Evolutionary conservation across 202 grass and related monocot species (phyloP), one percentile per base, ranked within the genome.

Genomic region (Schoenoplectus triqueter): DNA sequence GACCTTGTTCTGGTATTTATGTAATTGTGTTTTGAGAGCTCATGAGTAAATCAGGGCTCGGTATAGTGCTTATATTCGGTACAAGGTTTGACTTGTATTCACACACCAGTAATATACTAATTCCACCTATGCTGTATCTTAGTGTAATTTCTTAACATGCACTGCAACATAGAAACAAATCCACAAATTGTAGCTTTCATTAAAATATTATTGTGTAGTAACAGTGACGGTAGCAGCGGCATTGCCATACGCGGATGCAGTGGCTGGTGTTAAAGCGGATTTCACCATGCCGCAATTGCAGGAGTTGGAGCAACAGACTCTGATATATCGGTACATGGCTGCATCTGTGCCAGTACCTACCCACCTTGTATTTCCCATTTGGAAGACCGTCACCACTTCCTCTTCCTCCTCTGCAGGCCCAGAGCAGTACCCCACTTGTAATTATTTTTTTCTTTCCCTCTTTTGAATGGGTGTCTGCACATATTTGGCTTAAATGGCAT

Each of bases 391-490:
- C 56, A 94, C 92, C 0, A 89, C 90, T 62, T 92, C 92, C 0
- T 88, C 88, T 64, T 87, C 88, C 86, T 92, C 90, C 54, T 88
- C 92, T 72, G 90, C 89, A 57, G 90, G 90, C 41, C 88, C 90
- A 4, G 90, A 94, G 83, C 91, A 92, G 85, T 94, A 87, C 88
- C 92, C 92, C 78, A 94, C 92, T 9, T 84, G 92, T 94, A 94
- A 80, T 49, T 31, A 45, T 72, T 76, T 72, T 81, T 83, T 83
- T 83, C 60, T 40, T 52, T 21, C 66, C 22, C 59, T 55, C 19
- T 62, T 67, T 17, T 78, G 20, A 18, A 22, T 54, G 80, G 31
- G 70, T 13, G 2, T 64, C 5, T 80, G 54, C 84, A 55, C 15
- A 21, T 22, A 79, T 87, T 18, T 17, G 42, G 21, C 52, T 60